phyloP scores from a whole-genome alignment of 805 yeast genomes.

The Blastobotrys muscicola region DNA sequence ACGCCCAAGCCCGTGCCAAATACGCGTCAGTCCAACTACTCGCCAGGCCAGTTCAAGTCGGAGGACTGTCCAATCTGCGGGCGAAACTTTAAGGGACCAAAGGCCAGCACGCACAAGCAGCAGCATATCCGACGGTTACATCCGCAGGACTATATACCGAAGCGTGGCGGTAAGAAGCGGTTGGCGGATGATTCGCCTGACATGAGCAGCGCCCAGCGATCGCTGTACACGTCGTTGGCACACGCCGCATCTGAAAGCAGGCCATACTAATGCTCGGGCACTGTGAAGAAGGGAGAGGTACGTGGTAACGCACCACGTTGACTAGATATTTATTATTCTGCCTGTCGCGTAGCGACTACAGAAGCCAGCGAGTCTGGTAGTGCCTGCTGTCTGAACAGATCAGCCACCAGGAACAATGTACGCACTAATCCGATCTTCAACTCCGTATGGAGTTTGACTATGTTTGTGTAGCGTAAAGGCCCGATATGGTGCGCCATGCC shows the following conservation, averaged over 20 bases:
- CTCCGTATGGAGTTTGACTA: too few species aligned
- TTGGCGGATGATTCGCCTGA: constrained; percentile 7
- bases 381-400: too few species aligned
- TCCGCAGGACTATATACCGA: constrained; percentile 37
- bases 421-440: too few species aligned
- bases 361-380: too few species aligned
- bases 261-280: too few species aligned
- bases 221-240: constrained; percentile 3
- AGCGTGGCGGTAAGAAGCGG: constrained; percentile 37
- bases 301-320: too few species aligned
- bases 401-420: too few species aligned
- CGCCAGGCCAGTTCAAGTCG: constrained; percentile 15
- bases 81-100: constrained; percentile 38
- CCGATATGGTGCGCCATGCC: too few species aligned
- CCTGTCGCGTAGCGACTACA: too few species aligned
- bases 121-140: constrained; percentile 40
- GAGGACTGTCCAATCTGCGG: constrained; percentile 37
- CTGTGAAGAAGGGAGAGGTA: too few species aligned
- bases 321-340: too few species aligned
- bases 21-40: constrained; percentile 2
- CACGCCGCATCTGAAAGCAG: constrained; percentile 1
- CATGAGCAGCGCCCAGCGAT: neutral
- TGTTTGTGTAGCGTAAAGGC: too few species aligned
- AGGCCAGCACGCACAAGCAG: constrained; percentile 39
- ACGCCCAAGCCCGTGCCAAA: neutral